A percentile compares a stretch with the other conserved stretches of the same genome.
Conservation (phyloP, 768 basidiomycete species). For the Mycena filopes region DNA sequence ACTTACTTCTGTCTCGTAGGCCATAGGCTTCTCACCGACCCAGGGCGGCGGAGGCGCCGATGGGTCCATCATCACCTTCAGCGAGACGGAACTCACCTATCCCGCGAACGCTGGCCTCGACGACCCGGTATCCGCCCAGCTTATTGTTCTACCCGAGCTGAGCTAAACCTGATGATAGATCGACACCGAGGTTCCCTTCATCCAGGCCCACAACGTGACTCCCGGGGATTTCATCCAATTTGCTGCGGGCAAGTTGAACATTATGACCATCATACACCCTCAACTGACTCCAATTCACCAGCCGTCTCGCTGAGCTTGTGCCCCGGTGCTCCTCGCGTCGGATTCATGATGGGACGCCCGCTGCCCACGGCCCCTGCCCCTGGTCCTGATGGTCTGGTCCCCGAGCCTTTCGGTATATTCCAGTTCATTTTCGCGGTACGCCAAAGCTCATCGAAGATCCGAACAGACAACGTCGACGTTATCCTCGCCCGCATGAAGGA, state of each 20-base stretch:
- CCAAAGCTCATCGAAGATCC: background rate
- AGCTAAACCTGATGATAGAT: conserved; percentile 14
- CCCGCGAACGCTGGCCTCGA: conserved; percentile 44
- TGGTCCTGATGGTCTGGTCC: conserved; percentile 31
- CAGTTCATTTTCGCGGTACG: background rate
- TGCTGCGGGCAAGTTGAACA: conserved; percentile 31
- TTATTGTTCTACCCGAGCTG: background rate
- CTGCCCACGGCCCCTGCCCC: conserved; percentile 28
- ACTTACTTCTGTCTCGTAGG: no score
- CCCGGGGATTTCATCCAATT: conserved; percentile 47
- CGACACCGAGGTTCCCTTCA: conserved; percentile 35
- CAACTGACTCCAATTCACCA: background rate
- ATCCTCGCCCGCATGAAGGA: conserved; percentile 37
- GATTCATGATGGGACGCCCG: conserved; percentile 43
- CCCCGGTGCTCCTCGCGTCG: conserved; percentile 44
- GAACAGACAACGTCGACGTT: conserved; percentile 14
- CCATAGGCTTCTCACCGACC: conserved; percentile 36
- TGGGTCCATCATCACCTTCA: conserved; percentile 48
- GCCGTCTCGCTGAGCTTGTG: conserved; percentile 43
- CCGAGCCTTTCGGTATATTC: conserved; percentile 30
- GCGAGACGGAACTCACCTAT: conserved; percentile 41
- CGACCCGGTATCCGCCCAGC: conserved; percentile 32
- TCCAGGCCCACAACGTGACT: conserved; percentile 36
- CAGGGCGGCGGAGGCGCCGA: conserved; percentile 35
- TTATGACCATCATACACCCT: background rate